Evolutionary conservation across 495 filamentous ascomycete species (phyloP).

Genomic region (Neurospora sp.): DNA sequence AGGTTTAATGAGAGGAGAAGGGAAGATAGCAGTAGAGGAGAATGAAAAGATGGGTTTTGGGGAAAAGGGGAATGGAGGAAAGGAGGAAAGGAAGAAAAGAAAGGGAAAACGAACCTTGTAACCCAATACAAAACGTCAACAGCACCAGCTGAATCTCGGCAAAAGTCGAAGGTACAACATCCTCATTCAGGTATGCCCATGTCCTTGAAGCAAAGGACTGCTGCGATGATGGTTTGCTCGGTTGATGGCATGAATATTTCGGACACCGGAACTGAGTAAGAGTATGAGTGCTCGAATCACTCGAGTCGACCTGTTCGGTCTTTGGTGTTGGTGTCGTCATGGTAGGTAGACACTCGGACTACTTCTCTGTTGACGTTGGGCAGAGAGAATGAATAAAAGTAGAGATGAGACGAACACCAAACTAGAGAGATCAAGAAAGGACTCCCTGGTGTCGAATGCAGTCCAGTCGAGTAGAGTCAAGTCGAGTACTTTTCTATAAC

Average conservation of each 20-base stretch:
- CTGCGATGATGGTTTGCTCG: neutral
- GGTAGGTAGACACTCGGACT: neutral
- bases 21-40: too few species aligned
- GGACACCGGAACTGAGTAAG: neutral
- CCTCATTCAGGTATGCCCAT: conserved; percentile 28
- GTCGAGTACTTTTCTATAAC: neutral
- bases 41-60: too few species aligned
- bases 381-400: neutral
- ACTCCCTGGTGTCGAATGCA: neutral
- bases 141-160: conserved; percentile 33
- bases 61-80: too few species aligned
- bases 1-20: too few species aligned
- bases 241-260: neutral
- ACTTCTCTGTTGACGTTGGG: neutral
- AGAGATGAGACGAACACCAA: neutral
- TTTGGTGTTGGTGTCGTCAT: neutral
- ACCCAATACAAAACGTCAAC: conserved; percentile 33
- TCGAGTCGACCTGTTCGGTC: neutral
- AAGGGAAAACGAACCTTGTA: conserved; percentile 19
- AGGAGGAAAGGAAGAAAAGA: neutral
- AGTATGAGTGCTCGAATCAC: neutral
- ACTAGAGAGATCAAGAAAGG: neutral
- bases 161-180: conserved; percentile 25
- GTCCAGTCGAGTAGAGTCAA: neutral
- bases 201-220: conserved; percentile 10